Base-by-base conservation (phyloP, 2,329 filamentous ascomycete genomes). In the Tolypocladium cylindrosporum region DNA sequence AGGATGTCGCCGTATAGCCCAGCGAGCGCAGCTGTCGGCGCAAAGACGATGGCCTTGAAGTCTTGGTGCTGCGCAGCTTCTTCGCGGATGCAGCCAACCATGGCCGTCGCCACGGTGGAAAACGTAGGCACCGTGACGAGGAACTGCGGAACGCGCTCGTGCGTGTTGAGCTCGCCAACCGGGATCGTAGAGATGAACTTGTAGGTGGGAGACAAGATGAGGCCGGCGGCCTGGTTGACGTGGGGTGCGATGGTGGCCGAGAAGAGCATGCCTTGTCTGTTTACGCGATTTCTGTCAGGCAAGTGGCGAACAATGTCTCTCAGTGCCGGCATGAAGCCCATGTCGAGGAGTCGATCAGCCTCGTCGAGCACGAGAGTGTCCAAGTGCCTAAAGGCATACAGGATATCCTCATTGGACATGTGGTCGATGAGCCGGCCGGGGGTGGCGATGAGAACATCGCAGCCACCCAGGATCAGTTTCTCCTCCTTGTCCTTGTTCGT, bases 1-100 rank as follows among this genome's bases (percentile, higher is more conserved):
- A 83, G 73, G 24, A 83, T 58, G 16, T 75, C 67, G 27, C 75
- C 73, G 65, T 83, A 80, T 54, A 83, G 77, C 45, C 77, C 78
- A 5, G 79, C 79, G 1, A 77, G 73, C 2, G 74, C 76, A 3
- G 81, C 80, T 0, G 82, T 83, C 57, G 87, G 87, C 62, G 88
- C 88, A 73, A 93, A 96, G 41, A 93, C 75, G 63, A 96, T 91
- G 37, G 89, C 89, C 74, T 96, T 96, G 82, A 96, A 92, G 1
- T 80, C 78, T 7, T 74, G 71, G 13, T 69, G 65, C 54, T 69
- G 67, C 4, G 69, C 65, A 11, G 71, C 68, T 61, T 83, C 79
- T 58, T 76, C 69, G 3, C 74, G 72, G 21, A 87, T 74, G 59
- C 84, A 79, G 41, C 82, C 80, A 57, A 86, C 77, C 64, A 87